Conservation (phyloP, 106 monocot species). For the Agapanthus africanus region DNA sequence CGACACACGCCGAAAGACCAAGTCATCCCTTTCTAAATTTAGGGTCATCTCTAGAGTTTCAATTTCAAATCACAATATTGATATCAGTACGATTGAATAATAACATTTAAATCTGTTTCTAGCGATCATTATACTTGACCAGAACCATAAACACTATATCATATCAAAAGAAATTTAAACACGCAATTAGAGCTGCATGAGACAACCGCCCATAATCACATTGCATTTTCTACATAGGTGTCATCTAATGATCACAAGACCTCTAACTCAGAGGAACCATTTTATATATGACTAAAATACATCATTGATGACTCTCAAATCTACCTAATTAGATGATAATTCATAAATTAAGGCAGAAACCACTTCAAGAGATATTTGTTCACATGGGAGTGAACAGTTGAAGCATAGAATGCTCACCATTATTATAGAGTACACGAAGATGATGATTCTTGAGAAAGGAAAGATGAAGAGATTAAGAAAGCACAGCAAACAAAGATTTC, state of each 20-base stretch:
- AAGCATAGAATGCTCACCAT: background rate
- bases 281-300: background rate
- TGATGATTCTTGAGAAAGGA: background rate
- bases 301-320: background rate
- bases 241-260: background rate
- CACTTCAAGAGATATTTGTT: background rate
- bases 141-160: too few species aligned
- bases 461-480: background rate
- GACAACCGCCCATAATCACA: too few species aligned
- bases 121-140: too few species aligned
- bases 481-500: background rate
- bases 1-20: too few species aligned
- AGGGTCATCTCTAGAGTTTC: too few species aligned
- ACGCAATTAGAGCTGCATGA: too few species aligned
- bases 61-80: too few species aligned
- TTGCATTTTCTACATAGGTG: too few species aligned
- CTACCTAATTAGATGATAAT: background rate
- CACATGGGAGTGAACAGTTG: background rate
- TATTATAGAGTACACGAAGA: slow-evolving; percentile 2
- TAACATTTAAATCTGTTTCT: too few species aligned
- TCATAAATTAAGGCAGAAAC: background rate
- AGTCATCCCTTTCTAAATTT: too few species aligned
- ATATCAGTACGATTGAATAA: too few species aligned
- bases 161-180: too few species aligned
- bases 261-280: background rate